Evolutionary conservation across 2,329 filamentous ascomycete species (phyloP).

Genomic region (Paecilomyces niveus): DNA sequence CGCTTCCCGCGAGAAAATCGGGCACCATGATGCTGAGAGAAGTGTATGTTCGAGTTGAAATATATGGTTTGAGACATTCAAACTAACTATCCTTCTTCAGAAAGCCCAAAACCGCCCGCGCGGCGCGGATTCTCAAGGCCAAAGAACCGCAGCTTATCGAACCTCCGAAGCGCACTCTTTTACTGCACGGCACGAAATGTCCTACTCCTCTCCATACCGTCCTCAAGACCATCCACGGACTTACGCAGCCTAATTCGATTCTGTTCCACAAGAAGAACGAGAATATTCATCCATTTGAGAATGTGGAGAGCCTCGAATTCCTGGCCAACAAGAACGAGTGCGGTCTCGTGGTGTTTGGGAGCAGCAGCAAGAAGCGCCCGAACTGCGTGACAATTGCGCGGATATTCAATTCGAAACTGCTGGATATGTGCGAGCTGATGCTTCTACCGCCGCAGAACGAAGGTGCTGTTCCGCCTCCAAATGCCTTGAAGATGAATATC

Average conservation of each 20-base stretch:
- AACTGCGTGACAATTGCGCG: conserved; percentile 78
- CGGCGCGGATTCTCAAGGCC: conserved; percentile 90
- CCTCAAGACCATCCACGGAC: conserved; percentile 72
- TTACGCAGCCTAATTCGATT: conserved; percentile 77
- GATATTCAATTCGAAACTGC: conserved; percentile 75
- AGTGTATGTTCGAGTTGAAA: conserved; percentile 28
- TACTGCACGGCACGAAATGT: conserved; percentile 80
- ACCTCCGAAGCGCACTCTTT: conserved; percentile 82
- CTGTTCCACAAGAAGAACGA: conserved; percentile 97
- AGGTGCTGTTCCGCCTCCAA: conserved; percentile 26
- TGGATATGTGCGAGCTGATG: conserved; percentile 91
- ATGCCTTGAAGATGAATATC: conserved; percentile 54
- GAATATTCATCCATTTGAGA: conserved; percentile 84
- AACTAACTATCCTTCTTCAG: conserved; percentile 27
- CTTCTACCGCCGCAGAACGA: conserved; percentile 63
- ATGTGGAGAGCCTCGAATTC: conserved; percentile 81
- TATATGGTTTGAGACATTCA: neutral
- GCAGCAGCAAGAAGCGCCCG: conserved; percentile 88
- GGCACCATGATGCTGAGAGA: conserved; percentile 33
- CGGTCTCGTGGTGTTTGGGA: conserved; percentile 74
- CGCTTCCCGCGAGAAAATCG: neutral
- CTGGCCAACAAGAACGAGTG: conserved; percentile 95
- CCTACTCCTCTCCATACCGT: conserved; percentile 77
- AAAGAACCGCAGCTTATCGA: conserved; percentile 82
- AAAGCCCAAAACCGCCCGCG: conserved; percentile 75